These are phyloP conservation scores for Pseudogymnoascus destructans DNA, from an alignment of 2,329 filamentous ascomycete species.

Conservation along the genomic window DNA sequence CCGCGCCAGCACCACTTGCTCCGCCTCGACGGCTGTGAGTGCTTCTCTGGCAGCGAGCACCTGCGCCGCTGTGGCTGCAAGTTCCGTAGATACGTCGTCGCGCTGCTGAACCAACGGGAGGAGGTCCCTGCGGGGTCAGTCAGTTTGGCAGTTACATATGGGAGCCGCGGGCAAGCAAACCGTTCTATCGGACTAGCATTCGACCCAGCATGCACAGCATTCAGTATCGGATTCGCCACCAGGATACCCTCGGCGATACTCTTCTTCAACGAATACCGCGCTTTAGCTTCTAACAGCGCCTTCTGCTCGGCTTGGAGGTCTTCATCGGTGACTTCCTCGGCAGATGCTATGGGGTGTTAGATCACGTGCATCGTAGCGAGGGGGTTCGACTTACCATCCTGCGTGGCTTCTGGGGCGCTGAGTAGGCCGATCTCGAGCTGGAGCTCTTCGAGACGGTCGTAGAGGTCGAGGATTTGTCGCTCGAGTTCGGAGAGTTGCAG, in stretches of 20 bases:
- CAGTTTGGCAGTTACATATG: slow-evolving; percentile 7
- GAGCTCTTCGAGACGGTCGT: slow-evolving; percentile 58
- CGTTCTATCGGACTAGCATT: slow-evolving; percentile 53
- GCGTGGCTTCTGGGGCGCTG: slow-evolving; percentile 28
- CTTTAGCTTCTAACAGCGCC: slow-evolving; percentile 53
- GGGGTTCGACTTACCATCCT: slow-evolving; percentile 17
- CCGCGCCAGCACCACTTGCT: slow-evolving; percentile 41
- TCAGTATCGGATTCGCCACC: slow-evolving; percentile 61
- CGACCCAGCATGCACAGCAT: slow-evolving; percentile 58
- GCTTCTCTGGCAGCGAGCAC: slow-evolving; percentile 38
- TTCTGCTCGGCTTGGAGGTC: slow-evolving; percentile 46
- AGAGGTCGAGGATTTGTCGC: slow-evolving; percentile 51
- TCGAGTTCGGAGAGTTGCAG: slow-evolving; percentile 54
- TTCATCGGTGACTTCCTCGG: slow-evolving; percentile 32
- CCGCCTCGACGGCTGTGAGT: slow-evolving; percentile 43
- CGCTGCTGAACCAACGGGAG: slow-evolving; percentile 52
- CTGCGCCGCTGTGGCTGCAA: slow-evolving; percentile 45
- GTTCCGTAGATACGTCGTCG: slow-evolving; percentile 50
- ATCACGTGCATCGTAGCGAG: slow-evolving; percentile 4
- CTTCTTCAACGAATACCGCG: slow-evolving; percentile 55
- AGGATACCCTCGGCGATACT: slow-evolving; percentile 56
- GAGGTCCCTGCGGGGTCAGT: slow-evolving; percentile 30
- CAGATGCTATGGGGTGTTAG: slow-evolving; percentile 1
- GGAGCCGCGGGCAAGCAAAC: slow-evolving; percentile 31
- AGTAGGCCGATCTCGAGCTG: slow-evolving; percentile 60